Percentiles rank a stretch among this genome's conserved stretches.
These are phyloP conservation scores for Rhizopogon sp. DNA, from an alignment of 768 basidiomycete genomes.

Conservation along the genomic window DNA sequence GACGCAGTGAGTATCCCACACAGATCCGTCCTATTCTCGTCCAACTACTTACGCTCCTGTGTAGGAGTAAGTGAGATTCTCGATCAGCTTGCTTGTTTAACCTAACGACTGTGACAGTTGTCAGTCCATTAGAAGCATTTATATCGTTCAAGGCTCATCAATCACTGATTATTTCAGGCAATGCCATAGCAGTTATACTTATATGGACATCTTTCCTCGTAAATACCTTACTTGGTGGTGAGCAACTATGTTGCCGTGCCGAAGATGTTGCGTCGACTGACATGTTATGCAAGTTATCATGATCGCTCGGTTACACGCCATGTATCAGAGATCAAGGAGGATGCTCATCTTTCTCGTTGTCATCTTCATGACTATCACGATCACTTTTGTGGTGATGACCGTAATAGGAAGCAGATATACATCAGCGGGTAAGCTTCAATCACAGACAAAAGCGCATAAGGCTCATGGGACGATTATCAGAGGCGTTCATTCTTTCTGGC, in stretches of 20 bases:
- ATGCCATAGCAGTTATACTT: not conserved
- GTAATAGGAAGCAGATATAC: not conserved
- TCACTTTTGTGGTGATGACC: not conserved
- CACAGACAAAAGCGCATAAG: not conserved
- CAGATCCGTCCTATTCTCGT: no score
- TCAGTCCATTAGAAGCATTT: not conserved
- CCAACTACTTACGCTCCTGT: no score
- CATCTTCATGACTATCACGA: not conserved
- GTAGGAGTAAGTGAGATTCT: no score
- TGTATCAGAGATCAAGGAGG: not conserved
- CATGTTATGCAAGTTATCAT: not conserved
- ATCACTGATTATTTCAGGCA: not conserved
- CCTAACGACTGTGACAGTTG: not conserved
- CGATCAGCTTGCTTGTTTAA: no score
- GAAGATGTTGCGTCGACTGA: not conserved
- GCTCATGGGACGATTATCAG: not conserved
- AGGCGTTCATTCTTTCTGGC: not conserved
- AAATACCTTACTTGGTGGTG: not conserved
- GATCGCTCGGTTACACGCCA: not conserved
- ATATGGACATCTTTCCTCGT: not conserved
- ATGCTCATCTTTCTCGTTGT: not conserved
- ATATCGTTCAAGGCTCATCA: not conserved
- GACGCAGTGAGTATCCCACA: no score
- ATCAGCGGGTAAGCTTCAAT: not conserved
- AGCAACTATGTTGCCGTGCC: not conserved